These are phyloP conservation scores for Azolla pinnata DNA, from an alignment of 75 land plant genomes.

Conservation along the genomic window DNA sequence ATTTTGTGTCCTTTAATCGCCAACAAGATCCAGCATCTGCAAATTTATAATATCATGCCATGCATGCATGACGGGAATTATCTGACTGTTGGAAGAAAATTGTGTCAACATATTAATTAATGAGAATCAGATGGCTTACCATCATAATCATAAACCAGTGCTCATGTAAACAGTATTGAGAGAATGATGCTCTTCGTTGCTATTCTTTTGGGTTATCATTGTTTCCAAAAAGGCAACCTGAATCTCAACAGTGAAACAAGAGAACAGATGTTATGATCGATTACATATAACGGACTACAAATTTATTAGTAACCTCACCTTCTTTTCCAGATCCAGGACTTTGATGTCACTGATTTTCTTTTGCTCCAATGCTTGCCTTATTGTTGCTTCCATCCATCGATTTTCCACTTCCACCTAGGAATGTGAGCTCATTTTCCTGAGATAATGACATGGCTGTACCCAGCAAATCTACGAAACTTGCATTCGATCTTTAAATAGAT, in stretches of 20 bases:
- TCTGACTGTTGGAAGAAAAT: too few species aligned
- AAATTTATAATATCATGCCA: too few species aligned
- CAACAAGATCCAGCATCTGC: too few species aligned
- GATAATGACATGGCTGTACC: too few species aligned
- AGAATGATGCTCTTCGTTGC: not conserved
- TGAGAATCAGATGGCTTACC: too few species aligned
- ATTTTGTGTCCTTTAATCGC: too few species aligned
- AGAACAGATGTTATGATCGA: not conserved
- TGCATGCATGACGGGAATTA: too few species aligned
- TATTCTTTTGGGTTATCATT: not conserved
- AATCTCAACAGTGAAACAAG: not conserved
- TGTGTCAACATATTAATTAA: too few species aligned
- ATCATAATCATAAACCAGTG: too few species aligned
- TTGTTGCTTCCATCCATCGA: conserved; percentile 20
- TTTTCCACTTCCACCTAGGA: conserved; percentile 31
- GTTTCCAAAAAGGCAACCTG: conserved; percentile 3
- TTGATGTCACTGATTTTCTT: conserved; percentile 15
- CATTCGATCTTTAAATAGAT: too few species aligned
- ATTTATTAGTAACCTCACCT: not conserved
- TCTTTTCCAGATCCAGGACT: conserved; percentile 18
- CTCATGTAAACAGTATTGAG: not conserved
- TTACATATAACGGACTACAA: not conserved
- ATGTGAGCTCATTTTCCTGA: not conserved
- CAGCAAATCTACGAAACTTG: too few species aligned
- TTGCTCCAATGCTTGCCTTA: conserved; percentile 21